These are phyloP conservation scores for Aurifilum marmelostoma DNA, from an alignment of 2,329 filamentous ascomycete species.

Conservation along the genomic window DNA sequence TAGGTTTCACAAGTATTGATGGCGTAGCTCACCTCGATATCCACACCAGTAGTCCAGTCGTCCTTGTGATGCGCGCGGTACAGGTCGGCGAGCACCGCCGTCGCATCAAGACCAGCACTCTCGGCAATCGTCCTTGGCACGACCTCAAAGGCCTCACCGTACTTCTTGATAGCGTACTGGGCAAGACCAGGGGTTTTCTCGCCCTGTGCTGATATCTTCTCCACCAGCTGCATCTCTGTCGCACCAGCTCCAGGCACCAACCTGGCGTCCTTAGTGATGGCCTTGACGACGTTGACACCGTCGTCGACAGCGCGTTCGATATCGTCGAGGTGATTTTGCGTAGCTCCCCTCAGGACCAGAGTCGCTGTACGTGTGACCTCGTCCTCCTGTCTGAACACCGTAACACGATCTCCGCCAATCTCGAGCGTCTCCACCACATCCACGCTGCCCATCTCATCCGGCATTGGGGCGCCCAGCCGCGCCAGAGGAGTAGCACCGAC, in stretches of 20 bases:
- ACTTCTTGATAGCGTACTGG: slow-evolving; percentile 98
- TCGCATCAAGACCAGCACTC: slow-evolving; percentile 92
- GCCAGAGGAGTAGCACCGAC: slow-evolving; percentile 97
- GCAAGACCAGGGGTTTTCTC: slow-evolving; percentile 91
- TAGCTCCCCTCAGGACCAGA: slow-evolving; percentile 90
- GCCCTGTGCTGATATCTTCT: slow-evolving; percentile 85
- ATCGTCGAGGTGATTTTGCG: slow-evolving; percentile 97
- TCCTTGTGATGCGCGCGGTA: slow-evolving; percentile 93
- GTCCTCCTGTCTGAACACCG: slow-evolving; percentile 96
- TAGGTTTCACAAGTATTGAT: not conserved
- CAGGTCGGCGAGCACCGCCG: slow-evolving; percentile 89
- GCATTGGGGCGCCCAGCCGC: slow-evolving; percentile 94
- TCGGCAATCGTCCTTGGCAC: slow-evolving; percentile 92
- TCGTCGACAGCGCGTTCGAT: slow-evolving; percentile 97
- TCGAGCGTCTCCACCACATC: slow-evolving; percentile 96
- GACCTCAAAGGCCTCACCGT: slow-evolving; percentile 95
- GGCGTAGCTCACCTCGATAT: slow-evolving; percentile 71
- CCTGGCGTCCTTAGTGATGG: slow-evolving; percentile 89
- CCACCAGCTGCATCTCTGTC: slow-evolving; percentile 90
- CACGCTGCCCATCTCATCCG: slow-evolving; percentile 97
- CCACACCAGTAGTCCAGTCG: slow-evolving; percentile 88
- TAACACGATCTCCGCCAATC: slow-evolving; percentile 97
- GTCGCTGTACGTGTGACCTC: slow-evolving; percentile 92
- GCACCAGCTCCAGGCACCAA: slow-evolving; percentile 94
- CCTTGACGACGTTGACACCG: slow-evolving; percentile 97